Conservation (phyloP, 331 rosid species). For the Arachis monticola region DNA sequence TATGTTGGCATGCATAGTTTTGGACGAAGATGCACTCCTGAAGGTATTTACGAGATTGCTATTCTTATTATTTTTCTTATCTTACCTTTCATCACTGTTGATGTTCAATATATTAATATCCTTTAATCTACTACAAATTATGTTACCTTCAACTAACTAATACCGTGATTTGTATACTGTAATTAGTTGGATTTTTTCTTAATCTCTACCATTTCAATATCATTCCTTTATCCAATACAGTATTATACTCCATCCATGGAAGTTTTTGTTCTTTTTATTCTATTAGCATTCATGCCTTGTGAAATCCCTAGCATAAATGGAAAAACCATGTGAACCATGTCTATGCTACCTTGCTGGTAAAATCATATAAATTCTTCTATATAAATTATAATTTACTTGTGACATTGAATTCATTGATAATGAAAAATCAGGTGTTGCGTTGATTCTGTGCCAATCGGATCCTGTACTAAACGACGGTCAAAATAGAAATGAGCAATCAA, state of each 20-base stretch:
- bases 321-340: slow-evolving; percentile 2
- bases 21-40: too few species aligned
- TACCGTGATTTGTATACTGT: too few species aligned
- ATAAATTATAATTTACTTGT: too few species aligned
- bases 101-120: too few species aligned
- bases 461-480: slow-evolving; percentile 90
- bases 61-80: too few species aligned
- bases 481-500: slow-evolving; percentile 58
- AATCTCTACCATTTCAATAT: too few species aligned
- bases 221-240: neutral
- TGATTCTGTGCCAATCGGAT: slow-evolving; percentile 88
- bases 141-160: too few species aligned
- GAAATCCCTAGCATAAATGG: too few species aligned
- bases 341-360: neutral
- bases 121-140: too few species aligned
- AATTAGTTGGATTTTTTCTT: too few species aligned
- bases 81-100: too few species aligned
- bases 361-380: neutral
- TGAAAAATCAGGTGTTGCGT: slow-evolving; percentile 73
- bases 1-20: too few species aligned
- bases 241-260: neutral
- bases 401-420: neutral
- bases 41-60: neutral
- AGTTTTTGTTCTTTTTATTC: slow-evolving; percentile 15
- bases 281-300: neutral